Base-by-base conservation (phyloP, 1,284 basidiomycete species). In the Malassezia restricta region DNA sequence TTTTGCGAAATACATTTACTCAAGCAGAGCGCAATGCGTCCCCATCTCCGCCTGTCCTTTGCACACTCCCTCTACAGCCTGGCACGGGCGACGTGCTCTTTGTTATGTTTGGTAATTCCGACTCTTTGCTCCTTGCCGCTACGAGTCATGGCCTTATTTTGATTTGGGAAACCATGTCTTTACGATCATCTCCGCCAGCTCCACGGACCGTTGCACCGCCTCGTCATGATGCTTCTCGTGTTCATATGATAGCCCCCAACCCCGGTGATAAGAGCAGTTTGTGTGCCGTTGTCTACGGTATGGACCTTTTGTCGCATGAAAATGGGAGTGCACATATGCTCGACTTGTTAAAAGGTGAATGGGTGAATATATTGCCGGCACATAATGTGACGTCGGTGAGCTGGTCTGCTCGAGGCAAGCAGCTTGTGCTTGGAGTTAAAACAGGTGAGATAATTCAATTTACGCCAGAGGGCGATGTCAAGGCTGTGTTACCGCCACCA, bases 321-420 rank as follows among this genome's bases (percentile, higher is more conserved):
- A 8, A 35, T 8, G 44, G 44, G 27, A 39, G 33, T 3, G 35
- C 59, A 15, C 41, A 54, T 41, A 35, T 58, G 24, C 35, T 66
- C 43, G 55, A 71, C 44, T 17, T 71, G 17, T 53, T 39, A 5
- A 41, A 51, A 1, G 65, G 60, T n/a, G 32, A 48, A 5, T 66
- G 64, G 47, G 46, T 48, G 20, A 43, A 59, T 30, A 50, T 60
- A 14, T 51, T 69, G 14, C 47, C 43, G 11, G 31, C 33, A 4
- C 40, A 52, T 14, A 45, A 49, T 3, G 60, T 61, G 37, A 62
- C 62, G 1, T 43, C 58, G 83, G 83, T 83, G 5, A 80, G 82
- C 17, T 89, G 87, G 86, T 88, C 87, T 2, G 82, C 85, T 2
- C 87, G 86, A 68, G 87, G 86, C 41, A 89, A 87, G 69, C 86